Base-by-base conservation (phyloP, 495 filamentous ascomycete species). In the Neurospora sp. region DNA sequence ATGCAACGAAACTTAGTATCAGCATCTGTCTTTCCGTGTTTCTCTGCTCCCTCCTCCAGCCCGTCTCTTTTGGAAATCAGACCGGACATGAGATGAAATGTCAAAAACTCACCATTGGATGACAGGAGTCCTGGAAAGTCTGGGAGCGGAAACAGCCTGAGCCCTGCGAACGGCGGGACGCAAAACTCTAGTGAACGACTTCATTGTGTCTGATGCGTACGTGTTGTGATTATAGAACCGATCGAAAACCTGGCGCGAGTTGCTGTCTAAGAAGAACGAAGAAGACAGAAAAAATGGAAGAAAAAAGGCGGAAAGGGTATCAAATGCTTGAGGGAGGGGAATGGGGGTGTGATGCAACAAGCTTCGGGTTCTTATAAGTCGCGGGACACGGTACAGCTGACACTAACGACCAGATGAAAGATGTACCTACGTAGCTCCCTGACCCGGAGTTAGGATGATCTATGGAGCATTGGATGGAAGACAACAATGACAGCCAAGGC, bases 121-220 rank as follows among this genome's bases (percentile, higher is more conserved):
- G 24, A 71, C 72, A 37, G 74, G 39, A 15, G 78, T 71, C 69
- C 73, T 72, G 45, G 69, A 70, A 79, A 79, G 73, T 78, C 79
- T 78, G 11, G 79, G 74, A 11, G 79, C 71, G 34, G 77, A 79
- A 78, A 89, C 79, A 71, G 80, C 79, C 73, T 77, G 74, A 74
- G 83, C 79, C 78, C 81, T 86, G 76, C 89, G 90, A 75, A 90
- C 86, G 77, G 91, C 86, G 62, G 92, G 91, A 74, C 92, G 87
- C 78, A 94, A 81, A 17, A 87, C 86, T 78, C 89, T 89, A 54
- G 87, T 82, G 76, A 95, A 85, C 45, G 92, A 91, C 72, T 91
- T 89, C 92, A 94, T 94, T 37, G 74, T 80, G 72, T 19, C 54
- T 34, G 15, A 34, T 66, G 28, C 31, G 13, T 66, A 1, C 34